These are phyloP conservation scores for Inga oerstediana DNA, from an alignment of 306 rosid species.

Conservation along the genomic window DNA sequence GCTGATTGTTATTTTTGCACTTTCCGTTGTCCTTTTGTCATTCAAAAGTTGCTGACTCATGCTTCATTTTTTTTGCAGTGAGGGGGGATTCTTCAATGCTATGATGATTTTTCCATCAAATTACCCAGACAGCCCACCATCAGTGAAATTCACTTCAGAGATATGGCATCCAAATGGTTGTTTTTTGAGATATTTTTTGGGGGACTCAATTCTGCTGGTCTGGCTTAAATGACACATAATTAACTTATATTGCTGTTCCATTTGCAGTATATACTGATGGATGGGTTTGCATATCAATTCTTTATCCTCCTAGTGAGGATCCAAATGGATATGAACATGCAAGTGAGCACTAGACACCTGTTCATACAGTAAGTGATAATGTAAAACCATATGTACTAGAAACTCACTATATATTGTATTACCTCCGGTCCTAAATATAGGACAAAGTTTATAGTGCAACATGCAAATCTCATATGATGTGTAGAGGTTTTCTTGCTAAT, in stretches of 20 bases:
- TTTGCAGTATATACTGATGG: slow-evolving; percentile 92
- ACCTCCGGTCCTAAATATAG: too few relatives aligned
- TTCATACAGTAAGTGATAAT: slow-evolving; percentile 73
- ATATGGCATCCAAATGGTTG: slow-evolving; percentile 97
- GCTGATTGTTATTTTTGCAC: not conserved
- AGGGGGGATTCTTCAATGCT: slow-evolving; percentile 97
- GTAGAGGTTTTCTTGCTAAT: not conserved
- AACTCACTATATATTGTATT: not conserved
- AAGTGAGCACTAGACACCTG: slow-evolving; percentile 98
- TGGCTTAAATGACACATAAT: not conserved
- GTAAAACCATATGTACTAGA: not conserved
- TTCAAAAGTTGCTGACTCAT: not conserved
- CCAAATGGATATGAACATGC: slow-evolving; percentile 99
- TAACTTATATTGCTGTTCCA: slow-evolving; percentile 29
- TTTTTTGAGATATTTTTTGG: slow-evolving; percentile 2
- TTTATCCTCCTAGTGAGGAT: slow-evolving; percentile 98
- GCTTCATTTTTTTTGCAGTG: slow-evolving; percentile 50
- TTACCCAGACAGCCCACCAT: slow-evolving; percentile 94
- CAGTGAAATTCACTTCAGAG: slow-evolving; percentile 87
- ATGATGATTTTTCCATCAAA: slow-evolving; percentile 91
- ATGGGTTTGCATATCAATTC: slow-evolving; percentile 97
- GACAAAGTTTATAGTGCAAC: too few relatives aligned
- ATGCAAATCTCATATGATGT: not conserved
- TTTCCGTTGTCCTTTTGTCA: slow-evolving; percentile 3
- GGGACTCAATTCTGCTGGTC: not conserved